These are phyloP conservation scores for Dipteronia sinensis DNA, from an alignment of 345 rosid species.

Conservation along the genomic window DNA sequence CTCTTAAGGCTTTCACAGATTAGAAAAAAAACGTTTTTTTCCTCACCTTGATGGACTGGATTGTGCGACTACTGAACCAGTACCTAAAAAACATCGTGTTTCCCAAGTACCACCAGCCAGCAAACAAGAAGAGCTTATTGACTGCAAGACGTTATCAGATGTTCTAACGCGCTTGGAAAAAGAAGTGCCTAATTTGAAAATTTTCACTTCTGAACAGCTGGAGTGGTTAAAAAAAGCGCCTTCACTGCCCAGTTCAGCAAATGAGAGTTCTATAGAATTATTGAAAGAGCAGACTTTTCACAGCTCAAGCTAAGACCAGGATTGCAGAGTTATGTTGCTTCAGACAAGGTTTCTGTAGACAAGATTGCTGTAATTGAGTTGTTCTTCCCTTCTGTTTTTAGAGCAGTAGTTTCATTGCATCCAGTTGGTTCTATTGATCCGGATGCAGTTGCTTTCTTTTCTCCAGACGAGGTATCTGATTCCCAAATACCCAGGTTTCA, in stretches of 20 bases:
- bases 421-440: slow-evolving; percentile 93
- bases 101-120: slow-evolving; percentile 33
- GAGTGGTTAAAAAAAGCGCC: slow-evolving; percentile 89
- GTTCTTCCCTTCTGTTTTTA: slow-evolving; percentile 68
- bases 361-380: slow-evolving; percentile 77
- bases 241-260: slow-evolving; percentile 54
- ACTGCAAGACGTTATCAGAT: slow-evolving; percentile 65
- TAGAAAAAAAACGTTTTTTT: slow-evolving; percentile 84
- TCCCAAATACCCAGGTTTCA: neutral
- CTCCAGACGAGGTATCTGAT: slow-evolving; percentile 81
- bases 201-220: slow-evolving; percentile 67
- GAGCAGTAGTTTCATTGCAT: slow-evolving; percentile 82
- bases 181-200: slow-evolving; percentile 59
- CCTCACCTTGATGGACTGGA: slow-evolving; percentile 74
- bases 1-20: slow-evolving; percentile 92
- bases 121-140: slow-evolving; percentile 47
- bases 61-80: slow-evolving; percentile 42
- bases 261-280: slow-evolving; percentile 62
- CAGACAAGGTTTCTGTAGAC: slow-evolving; percentile 56
- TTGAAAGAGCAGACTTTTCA: slow-evolving; percentile 56
- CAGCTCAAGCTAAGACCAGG: slow-evolving; percentile 60
- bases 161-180: slow-evolving; percentile 58
- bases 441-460: slow-evolving; percentile 93
- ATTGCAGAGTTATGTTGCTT: slow-evolving; percentile 36
- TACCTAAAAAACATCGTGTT: slow-evolving; percentile 49